These are phyloP conservation scores for Botrytis fabae DNA, from an alignment of 2,329 filamentous ascomycete species.

Conservation along the genomic window DNA sequence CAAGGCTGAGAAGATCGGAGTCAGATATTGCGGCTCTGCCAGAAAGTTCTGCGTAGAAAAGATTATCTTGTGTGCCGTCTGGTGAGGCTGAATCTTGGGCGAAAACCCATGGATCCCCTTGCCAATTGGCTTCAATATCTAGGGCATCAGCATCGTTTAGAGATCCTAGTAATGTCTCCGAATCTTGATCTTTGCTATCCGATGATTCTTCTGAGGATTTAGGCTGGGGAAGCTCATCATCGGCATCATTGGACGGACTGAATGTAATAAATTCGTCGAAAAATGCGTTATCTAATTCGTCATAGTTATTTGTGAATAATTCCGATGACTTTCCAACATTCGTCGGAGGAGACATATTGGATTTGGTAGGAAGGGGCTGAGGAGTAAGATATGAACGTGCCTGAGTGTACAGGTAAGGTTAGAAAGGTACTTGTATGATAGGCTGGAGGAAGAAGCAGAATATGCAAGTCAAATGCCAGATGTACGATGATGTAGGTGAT, in stretches of 20 bases:
- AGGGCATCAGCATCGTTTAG: conserved; percentile 28
- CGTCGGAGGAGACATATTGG: conserved; percentile 34
- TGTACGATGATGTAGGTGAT: conserved; percentile 28
- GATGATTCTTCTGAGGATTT: conserved; percentile 50
- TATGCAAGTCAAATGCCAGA: conserved; percentile 31
- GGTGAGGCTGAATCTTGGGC: conserved; percentile 30
- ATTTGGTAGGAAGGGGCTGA: conserved; percentile 20
- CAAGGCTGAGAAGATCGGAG: conserved; percentile 38
- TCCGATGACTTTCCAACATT: conserved; percentile 51
- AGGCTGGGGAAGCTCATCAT: conserved; percentile 50
- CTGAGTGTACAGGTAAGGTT: conserved; percentile 24
- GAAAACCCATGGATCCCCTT: conserved; percentile 28
- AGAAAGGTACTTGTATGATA: conserved; percentile 18
- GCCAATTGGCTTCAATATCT: conserved; percentile 23
- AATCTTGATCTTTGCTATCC: conserved; percentile 43
- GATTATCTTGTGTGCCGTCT: conserved; percentile 23
- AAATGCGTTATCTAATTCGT: conserved; percentile 59
- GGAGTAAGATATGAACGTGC: conserved; percentile 22
- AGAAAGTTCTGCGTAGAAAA: conserved; percentile 35
- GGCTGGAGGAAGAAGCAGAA: conserved; percentile 17
- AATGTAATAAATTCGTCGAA: conserved; percentile 64
- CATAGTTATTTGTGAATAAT: conserved; percentile 48
- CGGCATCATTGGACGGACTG: conserved; percentile 53
- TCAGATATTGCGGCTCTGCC: conserved; percentile 40
- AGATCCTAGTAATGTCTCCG: conserved; percentile 28